Base-by-base conservation (phyloP, 352 stramenopile genomes). In the Pythium folliculosum region DNA sequence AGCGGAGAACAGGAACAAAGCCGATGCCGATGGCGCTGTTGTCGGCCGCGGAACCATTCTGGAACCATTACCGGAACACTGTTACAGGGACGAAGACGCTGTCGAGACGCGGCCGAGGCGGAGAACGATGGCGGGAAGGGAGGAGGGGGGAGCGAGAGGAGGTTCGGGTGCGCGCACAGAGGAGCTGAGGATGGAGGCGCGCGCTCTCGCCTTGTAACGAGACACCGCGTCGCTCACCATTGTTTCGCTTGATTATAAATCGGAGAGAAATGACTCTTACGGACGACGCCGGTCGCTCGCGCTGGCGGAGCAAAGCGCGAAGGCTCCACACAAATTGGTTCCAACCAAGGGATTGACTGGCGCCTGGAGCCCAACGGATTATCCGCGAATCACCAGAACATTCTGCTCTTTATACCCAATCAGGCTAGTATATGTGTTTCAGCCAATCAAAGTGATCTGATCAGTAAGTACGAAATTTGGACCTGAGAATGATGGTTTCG, bases 161-260 rank as follows among this genome's bases (percentile, higher is more conserved):
- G 53, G 49, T n/a, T n/a, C n/a, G n/a, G n/a, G n/a, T n/a, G 25
- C 53, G 6, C 21, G 51, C n/a, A 50, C 21, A 21, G 44, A 9
- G 9, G 38, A 47, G 53, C 45, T 27, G 44, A 23, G 58, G 19
- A 47, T 52, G 30, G 35, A 56, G 38, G 53, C 27, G 32, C 27
- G 13, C n/a, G n/a, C n/a, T n/a, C n/a, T n/a, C n/a, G n/a, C n/a
- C n/a, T n/a, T n/a, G n/a, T n/a, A n/a, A n/a, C n/a, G n/a, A 48
- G 48, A 9, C 10, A 48, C 23, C 6, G 14, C 47, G 23, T 52
- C 27, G 62, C 82, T 77, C 71, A 90, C 82, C 82, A 90, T 90
- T 84, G 82, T 88, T 84, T 72, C 66, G 65, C 65, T 67, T 48
- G 65, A 71, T 71, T 65, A 63, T 62, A 68, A 68, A 68, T 72